Conservation (phyloP, 805 yeast species). For the Candida hungchunana region DNA sequence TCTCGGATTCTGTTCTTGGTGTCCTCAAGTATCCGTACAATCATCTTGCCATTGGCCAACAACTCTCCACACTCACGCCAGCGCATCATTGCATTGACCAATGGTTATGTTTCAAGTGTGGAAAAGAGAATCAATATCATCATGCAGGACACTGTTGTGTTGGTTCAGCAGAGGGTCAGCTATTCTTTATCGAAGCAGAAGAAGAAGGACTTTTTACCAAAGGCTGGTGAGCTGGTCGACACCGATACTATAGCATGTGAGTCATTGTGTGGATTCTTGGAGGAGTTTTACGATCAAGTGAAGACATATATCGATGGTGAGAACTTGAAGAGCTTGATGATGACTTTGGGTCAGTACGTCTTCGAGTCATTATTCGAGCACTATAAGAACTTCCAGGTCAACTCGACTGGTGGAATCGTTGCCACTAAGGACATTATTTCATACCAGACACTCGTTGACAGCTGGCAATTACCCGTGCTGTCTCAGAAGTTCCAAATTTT, state of each 20-base stretch:
- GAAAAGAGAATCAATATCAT: conserved; percentile 66
- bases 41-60: conserved; percentile 69
- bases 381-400: conserved; percentile 69
- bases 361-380: conserved; percentile 62
- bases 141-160: conserved; percentile 51
- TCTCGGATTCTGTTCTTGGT: conserved; percentile 61
- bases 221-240: conserved; percentile 32
- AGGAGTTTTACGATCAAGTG: conserved; percentile 37
- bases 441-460: conserved; percentile 63
- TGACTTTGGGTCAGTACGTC: conserved; percentile 54
- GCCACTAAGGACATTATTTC: conserved; percentile 79
- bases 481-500: conserved; percentile 63
- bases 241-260: conserved; percentile 73
- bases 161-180: conserved; percentile 47
- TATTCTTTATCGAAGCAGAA: conserved; percentile 60
- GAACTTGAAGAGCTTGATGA: conserved; percentile 48
- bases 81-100: conserved; percentile 57
- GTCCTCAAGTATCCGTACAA: conserved; percentile 69
- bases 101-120: conserved; percentile 52
- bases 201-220: conserved; percentile 64
- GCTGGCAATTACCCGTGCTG: conserved; percentile 60
- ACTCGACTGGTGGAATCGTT: conserved; percentile 76
- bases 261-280: conserved; percentile 51
- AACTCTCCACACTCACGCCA: conserved; percentile 54
- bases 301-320: conserved; percentile 35